phyloP scores from a whole-genome alignment of 768 basidiomycete species.

The Termitomyces titanicus region DNA sequence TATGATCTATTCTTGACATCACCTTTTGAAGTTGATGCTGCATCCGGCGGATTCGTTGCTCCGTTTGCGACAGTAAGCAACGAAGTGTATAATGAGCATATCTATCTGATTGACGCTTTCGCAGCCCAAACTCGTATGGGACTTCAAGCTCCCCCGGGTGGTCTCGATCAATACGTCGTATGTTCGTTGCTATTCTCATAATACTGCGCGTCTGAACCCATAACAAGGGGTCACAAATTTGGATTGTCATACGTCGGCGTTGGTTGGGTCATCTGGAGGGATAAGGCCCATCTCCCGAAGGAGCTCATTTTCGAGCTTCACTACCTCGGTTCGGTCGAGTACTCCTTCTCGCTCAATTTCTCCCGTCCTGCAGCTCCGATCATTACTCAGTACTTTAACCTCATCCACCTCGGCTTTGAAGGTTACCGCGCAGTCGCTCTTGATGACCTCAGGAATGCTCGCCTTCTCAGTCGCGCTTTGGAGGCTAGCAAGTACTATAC shows the following conservation, averaged over 20 bases:
- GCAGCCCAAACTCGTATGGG: constrained; percentile 58
- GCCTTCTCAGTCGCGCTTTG: constrained; percentile 58
- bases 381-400: constrained; percentile 61
- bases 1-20: constrained; percentile 40
- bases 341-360: constrained; percentile 70
- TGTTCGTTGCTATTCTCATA: background rate
- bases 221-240: constrained; percentile 60
- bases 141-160: constrained; percentile 60
- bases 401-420: constrained; percentile 56
- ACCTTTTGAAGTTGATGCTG: constrained; percentile 48
- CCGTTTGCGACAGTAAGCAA: constrained; percentile 47
- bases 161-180: constrained; percentile 57
- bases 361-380: constrained; percentile 62
- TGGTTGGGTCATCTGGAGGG: constrained; percentile 69
- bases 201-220: background rate
- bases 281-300: constrained; percentile 60
- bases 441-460: constrained; percentile 59
- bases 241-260: constrained; percentile 54
- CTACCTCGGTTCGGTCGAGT: constrained; percentile 59
- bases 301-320: constrained; percentile 72
- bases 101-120: constrained; percentile 21
- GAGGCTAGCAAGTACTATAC: constrained; percentile 52
- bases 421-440: constrained; percentile 51
- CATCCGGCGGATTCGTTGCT: constrained; percentile 65
- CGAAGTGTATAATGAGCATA: constrained; percentile 6